These are phyloP conservation scores for Trichoderma reesei DNA, from an alignment of 495 filamentous ascomycete genomes.

Conservation along the genomic window DNA sequence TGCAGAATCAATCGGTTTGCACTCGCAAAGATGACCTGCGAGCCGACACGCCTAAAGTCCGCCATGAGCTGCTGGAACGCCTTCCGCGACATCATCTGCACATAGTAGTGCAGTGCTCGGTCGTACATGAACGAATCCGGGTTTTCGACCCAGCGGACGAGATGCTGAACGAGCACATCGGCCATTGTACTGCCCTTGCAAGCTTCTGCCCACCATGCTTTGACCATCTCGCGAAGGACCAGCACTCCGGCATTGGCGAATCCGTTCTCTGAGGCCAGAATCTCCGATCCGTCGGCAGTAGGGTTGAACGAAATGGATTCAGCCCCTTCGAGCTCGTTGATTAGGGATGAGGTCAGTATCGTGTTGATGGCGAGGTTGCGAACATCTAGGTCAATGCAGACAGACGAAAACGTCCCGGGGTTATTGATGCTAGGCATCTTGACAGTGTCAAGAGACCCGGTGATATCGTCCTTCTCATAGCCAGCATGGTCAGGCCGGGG, in stretches of 20 bases:
- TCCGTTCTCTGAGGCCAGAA: conserved; percentile 79
- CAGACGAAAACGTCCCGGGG: conserved; percentile 85
- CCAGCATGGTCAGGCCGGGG: conserved; percentile 90
- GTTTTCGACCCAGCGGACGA: conserved; percentile 93
- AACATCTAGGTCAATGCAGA: conserved; percentile 92
- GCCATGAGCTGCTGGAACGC: conserved; percentile 95
- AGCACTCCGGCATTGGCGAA: conserved; percentile 85
- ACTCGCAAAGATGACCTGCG: conserved; percentile 84
- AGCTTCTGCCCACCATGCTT: conserved; percentile 94
- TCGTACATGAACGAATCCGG: conserved; percentile 92
- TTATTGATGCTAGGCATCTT: conserved; percentile 90
- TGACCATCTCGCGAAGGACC: conserved; percentile 95
- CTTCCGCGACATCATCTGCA: conserved; percentile 95
- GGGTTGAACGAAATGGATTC: conserved; percentile 74
- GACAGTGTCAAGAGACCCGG: conserved; percentile 75
- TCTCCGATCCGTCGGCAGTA: conserved; percentile 53
- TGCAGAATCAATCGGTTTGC: conserved; percentile 84
- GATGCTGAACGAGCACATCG: conserved; percentile 93
- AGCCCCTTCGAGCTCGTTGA: conserved; percentile 90
- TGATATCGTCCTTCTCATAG: conserved; percentile 86
- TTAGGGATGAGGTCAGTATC: conserved; percentile 90
- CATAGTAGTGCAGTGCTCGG: conserved; percentile 91
- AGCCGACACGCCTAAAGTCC: conserved; percentile 91
- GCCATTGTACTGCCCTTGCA: conserved; percentile 87
- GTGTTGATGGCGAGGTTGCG: conserved; percentile 97